A percentile compares a stretch with the other conserved stretches of the same genome.
Conservation (phyloP, 352 stramenopile genomes). For the Phytophthora sp. region DNA sequence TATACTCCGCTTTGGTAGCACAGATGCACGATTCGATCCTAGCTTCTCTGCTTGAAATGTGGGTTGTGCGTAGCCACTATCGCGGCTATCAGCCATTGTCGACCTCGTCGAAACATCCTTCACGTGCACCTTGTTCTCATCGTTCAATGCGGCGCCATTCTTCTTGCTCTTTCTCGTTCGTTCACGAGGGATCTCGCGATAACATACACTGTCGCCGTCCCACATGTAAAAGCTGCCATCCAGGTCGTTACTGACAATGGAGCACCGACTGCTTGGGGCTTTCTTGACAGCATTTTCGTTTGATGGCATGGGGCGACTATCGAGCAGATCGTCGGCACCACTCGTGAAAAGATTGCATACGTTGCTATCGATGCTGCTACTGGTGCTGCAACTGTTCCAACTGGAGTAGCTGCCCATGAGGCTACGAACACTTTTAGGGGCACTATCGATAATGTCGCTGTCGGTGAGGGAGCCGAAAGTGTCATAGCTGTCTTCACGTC, state of each 20-base stretch:
- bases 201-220: no score
- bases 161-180: no score
- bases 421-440: no score
- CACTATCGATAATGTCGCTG: no score
- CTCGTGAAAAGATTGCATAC: background rate
- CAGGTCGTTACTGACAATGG: background rate
- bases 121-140: background rate
- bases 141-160: no score
- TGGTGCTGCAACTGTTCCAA: background rate
- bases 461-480: no score
- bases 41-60: background rate
- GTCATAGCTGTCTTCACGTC: no score
- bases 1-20: background rate
- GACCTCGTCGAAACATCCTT: background rate
- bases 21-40: background rate
- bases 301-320: background rate
- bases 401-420: no score
- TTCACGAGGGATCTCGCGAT: no score
- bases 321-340: background rate
- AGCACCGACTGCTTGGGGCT: no score
- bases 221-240: no score
- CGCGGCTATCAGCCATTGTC: background rate
- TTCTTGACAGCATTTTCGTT: no score
- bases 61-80: background rate
- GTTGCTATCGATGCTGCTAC: constrained; percentile 2